Conservation (phyloP, 768 basidiomycete species). For the Pilatotrama ljubarskyi region DNA sequence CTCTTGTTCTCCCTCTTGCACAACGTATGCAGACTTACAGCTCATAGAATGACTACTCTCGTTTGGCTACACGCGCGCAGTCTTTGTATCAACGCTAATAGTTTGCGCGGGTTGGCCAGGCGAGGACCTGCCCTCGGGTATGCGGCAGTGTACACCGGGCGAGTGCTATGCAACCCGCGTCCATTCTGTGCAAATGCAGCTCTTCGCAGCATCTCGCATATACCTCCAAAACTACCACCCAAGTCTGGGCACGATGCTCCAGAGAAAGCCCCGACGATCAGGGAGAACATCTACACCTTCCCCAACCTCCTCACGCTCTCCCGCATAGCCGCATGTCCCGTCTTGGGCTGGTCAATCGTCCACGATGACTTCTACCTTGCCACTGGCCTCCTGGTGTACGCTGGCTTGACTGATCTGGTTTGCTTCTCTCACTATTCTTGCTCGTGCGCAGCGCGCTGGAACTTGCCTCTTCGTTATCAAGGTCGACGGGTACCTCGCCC, state of each 20-base stretch:
- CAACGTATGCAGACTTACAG: too few relatives aligned
- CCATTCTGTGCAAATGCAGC: background rate
- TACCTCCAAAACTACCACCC: background rate
- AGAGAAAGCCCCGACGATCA: slow-evolving; percentile 1
- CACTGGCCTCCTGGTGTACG: slow-evolving; percentile 82
- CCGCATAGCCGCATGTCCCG: slow-evolving; percentile 85
- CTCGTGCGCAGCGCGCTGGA: slow-evolving; percentile 3
- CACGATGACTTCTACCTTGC: slow-evolving; percentile 79
- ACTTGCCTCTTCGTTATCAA: slow-evolving; percentile 34
- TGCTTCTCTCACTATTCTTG: slow-evolving; percentile 33
- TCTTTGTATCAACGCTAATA: background rate
- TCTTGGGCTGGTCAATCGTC: slow-evolving; percentile 89
- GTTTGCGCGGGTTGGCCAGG: background rate
- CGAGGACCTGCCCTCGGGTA: background rate
- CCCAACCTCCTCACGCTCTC: slow-evolving; percentile 90
- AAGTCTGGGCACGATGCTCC: background rate
- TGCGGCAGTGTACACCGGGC: background rate
- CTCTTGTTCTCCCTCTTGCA: too few relatives aligned
- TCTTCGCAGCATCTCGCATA: background rate
- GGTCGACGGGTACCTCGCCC: slow-evolving; percentile 91
- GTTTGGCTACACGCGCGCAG: too few relatives aligned
- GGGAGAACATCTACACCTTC: slow-evolving; percentile 92
- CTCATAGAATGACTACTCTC: too few relatives aligned
- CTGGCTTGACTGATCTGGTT: slow-evolving; percentile 91
- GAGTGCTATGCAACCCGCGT: background rate